Evolutionary conservation across 441 rosid genomes (phyloP).

Genomic region (Isatis lusitanica): DNA sequence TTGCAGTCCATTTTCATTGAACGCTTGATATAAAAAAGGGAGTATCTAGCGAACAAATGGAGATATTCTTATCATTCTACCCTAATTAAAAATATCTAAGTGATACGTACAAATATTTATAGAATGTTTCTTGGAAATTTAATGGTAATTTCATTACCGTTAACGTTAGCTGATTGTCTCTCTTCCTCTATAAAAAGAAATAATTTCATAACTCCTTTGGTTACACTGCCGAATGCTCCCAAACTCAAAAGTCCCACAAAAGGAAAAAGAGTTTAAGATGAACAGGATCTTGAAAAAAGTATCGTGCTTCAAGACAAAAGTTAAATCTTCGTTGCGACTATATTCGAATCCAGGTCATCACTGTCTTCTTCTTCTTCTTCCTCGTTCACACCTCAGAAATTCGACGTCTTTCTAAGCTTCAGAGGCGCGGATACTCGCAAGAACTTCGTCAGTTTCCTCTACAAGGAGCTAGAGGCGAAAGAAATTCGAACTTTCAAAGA

Average conservation of each 20-base stretch:
- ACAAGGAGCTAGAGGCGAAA: constrained; percentile 14
- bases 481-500: constrained; percentile 49
- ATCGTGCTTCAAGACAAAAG: constrained; percentile 22
- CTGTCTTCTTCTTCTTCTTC: constrained; percentile 19
- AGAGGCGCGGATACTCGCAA: constrained; percentile 55
- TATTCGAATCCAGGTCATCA: constrained; percentile 25
- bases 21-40: not conserved
- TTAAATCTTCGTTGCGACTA: constrained; percentile 11
- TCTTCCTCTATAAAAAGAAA: not conserved
- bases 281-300: not conserved
- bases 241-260: not conserved
- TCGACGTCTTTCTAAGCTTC: constrained; percentile 65
- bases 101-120: not conserved
- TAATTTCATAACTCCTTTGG: not conserved
- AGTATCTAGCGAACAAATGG: not conserved
- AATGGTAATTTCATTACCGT: constrained; percentile 9
- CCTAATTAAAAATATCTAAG: not conserved
- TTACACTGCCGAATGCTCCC: not conserved
- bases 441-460: constrained; percentile 40
- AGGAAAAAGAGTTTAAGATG: not conserved
- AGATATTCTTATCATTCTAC: not conserved
- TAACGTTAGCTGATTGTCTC: not conserved
- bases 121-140: constrained; percentile 10
- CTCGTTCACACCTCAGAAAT: constrained; percentile 13
- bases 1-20: not conserved